Base-by-base conservation (phyloP, 495 filamentous ascomycete genomes). In the Penicillium pancosmium region DNA sequence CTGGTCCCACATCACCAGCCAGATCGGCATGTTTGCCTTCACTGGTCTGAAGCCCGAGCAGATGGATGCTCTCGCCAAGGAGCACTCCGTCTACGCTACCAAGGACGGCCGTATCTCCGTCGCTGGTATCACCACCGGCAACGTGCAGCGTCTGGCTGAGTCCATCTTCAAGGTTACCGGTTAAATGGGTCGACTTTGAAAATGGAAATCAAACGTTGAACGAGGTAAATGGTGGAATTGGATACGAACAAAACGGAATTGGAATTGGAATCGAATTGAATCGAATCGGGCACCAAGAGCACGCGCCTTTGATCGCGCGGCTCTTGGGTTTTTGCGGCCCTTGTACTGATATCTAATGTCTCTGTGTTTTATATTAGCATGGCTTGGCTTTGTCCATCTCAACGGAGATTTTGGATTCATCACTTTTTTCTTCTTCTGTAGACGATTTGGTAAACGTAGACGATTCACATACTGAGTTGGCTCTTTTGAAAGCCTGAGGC, bases 11-110 rank as follows among this genome's bases (percentile, higher is more conserved):
- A 98, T 98, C 78, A 98, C 94, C 54, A 91, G 83, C 73, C 93
- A 89, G 80, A 98, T 98, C 64, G 94, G 94, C 78, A 98, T 98
- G 94, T 98, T 98, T 70, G 93, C 93, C 65, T 98, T 94, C 82
- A 98, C 94, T 34, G 94, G 94, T 50, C 78, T 98, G 70, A 93
- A 84, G 65, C 86, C 93, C 61, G 88, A 94, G 79, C 88, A 97
- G 80, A 96, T 98, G 90, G 90, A 93, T 23, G 80, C 78, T 70
- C 82, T 98, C 57, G 92, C 94, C 58, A 92, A 96, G 80, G 92
- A 97, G 88, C 90, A 95, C 83, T 97, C 92, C 67, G 94, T 98
- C 61, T 98, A 98, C 70, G 93, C 92, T 52, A 98, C 94, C 76
- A 92, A 89, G 80, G 93, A 98, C 75, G 94, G 94, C 64, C 87